Evolutionary conservation across 2,329 filamentous ascomycete genomes (phyloP).

Genomic region (Biscogniauxia marginata): DNA sequence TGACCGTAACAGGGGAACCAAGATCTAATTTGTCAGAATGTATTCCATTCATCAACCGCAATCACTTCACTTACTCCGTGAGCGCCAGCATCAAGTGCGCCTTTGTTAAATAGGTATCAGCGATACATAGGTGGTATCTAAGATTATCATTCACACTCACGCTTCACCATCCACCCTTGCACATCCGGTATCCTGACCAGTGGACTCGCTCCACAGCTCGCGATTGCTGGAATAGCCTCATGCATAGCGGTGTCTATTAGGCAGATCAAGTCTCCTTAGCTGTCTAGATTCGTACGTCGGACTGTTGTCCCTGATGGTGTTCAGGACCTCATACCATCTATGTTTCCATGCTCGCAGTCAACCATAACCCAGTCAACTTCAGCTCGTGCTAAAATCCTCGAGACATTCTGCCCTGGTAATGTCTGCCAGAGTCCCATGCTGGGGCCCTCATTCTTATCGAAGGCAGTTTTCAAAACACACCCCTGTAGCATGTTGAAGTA

Average conservation of each 20-base stretch:
- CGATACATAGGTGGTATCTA: background rate
- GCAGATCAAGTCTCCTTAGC: slow-evolving; percentile 2
- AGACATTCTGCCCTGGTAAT: slow-evolving; percentile 59
- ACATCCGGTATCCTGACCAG: slow-evolving; percentile 58
- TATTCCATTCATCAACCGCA: background rate
- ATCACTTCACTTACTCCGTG: slow-evolving; percentile 51
- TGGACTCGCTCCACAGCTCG: slow-evolving; percentile 53
- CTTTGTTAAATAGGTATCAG: slow-evolving; percentile 26
- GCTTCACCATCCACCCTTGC: slow-evolving; percentile 56
- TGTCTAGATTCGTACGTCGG: background rate
- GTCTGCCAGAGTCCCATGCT: slow-evolving; percentile 64
- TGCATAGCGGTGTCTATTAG: slow-evolving; percentile 53
- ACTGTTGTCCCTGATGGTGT: background rate
- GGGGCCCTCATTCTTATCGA: slow-evolving; percentile 44
- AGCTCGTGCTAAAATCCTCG: slow-evolving; percentile 57
- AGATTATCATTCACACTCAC: slow-evolving; percentile 35
- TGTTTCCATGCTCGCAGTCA: slow-evolving; percentile 57
- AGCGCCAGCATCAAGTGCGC: slow-evolving; percentile 57
- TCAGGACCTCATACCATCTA: slow-evolving; percentile 41
- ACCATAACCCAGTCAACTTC: slow-evolving; percentile 68
- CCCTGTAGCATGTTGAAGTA: slow-evolving; percentile 20
- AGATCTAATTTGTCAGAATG: slow-evolving; percentile 34
- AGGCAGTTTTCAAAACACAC: slow-evolving; percentile 46
- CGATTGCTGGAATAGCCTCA: slow-evolving; percentile 56
- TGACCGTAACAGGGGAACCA: slow-evolving; percentile 55